Percentiles rank a stretch among this genome's conserved stretches.
phyloP scores from a whole-genome alignment of 768 basidiomycete genomes.

The Suillus ampliporus region DNA sequence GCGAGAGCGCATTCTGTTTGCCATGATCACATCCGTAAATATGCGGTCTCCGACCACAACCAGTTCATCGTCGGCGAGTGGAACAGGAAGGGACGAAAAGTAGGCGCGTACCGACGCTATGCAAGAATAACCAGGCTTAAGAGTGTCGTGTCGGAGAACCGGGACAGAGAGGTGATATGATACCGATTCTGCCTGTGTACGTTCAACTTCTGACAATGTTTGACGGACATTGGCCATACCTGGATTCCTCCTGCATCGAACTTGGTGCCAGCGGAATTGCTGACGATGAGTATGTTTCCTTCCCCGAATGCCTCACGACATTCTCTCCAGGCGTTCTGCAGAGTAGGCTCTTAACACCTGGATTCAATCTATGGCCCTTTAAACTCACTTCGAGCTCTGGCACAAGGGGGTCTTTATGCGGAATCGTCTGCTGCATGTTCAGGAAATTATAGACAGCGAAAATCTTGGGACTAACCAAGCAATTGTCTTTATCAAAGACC shows the following conservation, averaged over 20 bases:
- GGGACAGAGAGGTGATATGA: slow-evolving; percentile 77
- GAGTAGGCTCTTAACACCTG: background rate
- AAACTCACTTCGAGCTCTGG: slow-evolving; percentile 72
- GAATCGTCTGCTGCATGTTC: slow-evolving; percentile 65
- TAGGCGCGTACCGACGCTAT: slow-evolving; percentile 72
- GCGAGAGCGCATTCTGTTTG: slow-evolving; percentile 65
- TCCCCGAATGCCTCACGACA: slow-evolving; percentile 77
- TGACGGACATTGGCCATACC: slow-evolving; percentile 48
- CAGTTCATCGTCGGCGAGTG: slow-evolving; percentile 66
- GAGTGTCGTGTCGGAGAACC: slow-evolving; percentile 75
- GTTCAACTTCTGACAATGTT: background rate
- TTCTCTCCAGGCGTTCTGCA: slow-evolving; percentile 77
- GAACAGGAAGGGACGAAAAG: slow-evolving; percentile 65
- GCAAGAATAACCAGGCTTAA: slow-evolving; percentile 85
- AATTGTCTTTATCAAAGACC: slow-evolving; percentile 98
- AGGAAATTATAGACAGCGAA: background rate
- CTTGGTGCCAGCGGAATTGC: slow-evolving; percentile 90
- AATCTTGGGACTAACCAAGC: slow-evolving; percentile 64
- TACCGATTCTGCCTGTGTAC: slow-evolving; percentile 83
- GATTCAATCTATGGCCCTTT: background rate
- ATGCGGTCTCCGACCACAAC: slow-evolving; percentile 91
- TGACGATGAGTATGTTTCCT: slow-evolving; percentile 85
- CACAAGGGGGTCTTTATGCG: slow-evolving; percentile 75
- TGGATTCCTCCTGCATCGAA: slow-evolving; percentile 81
- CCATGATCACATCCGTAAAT: slow-evolving; percentile 90